Base-by-base conservation (phyloP, 2,329 filamentous ascomycete species). In the Pseudofabraea citricarpa region DNA sequence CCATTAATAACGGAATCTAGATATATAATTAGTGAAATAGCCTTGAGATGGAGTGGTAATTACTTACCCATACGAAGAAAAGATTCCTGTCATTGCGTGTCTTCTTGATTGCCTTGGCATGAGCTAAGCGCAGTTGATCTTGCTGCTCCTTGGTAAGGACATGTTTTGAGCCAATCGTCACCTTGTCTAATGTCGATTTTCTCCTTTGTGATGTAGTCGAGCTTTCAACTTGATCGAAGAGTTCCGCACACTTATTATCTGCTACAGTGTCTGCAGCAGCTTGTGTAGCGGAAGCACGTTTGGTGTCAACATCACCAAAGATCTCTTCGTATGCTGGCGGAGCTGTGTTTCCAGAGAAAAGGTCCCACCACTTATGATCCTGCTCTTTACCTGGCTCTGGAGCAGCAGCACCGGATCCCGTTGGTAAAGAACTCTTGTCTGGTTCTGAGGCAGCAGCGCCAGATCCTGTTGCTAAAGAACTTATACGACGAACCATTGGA, bases 271-370 rank as follows among this genome's bases (percentile, higher is more conserved):
- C 80, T 12, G 71, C 74, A 2, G 75, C 74, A 3, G 80, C 81
- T 41, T 70, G 70, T 7, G 72, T 70, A 1, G 75, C 77, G n/a
- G 77, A 75, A 15, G 72, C 67, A 54, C 77, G 72, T 61, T 85
- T 83, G 19, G 64, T 66, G 44, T 82, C 75, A 13, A 72, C 50
- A 35, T 72, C 68, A 2, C 85, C 87, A 60, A 81, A 93, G 21
- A 93, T 77, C 37, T 90, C 87, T 41, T 90, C 82, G 52, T 93
- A 93, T 0, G 87, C 78, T 8, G 87, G 87, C 7, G 86, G 86
- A 23, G 77, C 71, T 4, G 72, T 68, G 8, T 65, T 68, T 27
- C 72, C 66, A 7, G 79, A 79, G 35, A 83, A 74, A 21, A 83
- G 66, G 57, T 85, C 81, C 77, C 81, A 87, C 83, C 84, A 87